Evolutionary conservation across 495 filamentous ascomycete species (phyloP).

Genomic region (Halenospora varia): DNA sequence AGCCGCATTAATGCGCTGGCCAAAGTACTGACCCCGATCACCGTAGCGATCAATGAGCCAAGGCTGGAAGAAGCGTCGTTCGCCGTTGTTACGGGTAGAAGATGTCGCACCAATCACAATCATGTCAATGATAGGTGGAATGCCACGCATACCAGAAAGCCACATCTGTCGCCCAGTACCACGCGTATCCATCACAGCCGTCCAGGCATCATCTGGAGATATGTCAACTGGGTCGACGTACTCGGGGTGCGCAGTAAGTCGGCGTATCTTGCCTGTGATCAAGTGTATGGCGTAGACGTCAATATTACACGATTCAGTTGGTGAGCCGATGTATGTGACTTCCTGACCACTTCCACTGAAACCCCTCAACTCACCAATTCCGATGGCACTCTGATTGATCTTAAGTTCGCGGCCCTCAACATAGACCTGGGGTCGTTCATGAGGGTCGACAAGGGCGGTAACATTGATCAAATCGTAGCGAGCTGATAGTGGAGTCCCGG

Average conservation of each 20-base stretch:
- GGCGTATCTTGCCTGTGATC: conserved; percentile 23
- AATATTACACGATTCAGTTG: conserved; percentile 26
- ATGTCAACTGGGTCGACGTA: conserved; percentile 28
- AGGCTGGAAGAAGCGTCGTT: conserved; percentile 26
- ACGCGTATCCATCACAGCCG: conserved; percentile 20
- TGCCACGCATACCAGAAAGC: conserved; percentile 26
- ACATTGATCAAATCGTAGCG: conserved; percentile 25
- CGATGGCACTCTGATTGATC: conserved; percentile 19
- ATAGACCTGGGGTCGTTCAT: not conserved
- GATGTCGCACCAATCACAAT: conserved; percentile 10
- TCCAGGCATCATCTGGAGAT: conserved; percentile 27
- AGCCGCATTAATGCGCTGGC: conserved; percentile 25
- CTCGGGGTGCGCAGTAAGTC: conserved; percentile 26
- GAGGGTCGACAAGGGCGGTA: conserved; percentile 4
- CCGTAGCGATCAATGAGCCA: conserved; percentile 26
- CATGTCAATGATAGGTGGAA: conserved; percentile 26
- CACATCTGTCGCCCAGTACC: conserved; percentile 24
- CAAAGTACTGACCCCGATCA: conserved; percentile 23
- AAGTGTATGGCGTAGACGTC: conserved; percentile 28
- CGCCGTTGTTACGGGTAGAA: conserved; percentile 25
- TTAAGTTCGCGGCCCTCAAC: conserved; percentile 18
- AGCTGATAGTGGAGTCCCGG: conserved; percentile 14
- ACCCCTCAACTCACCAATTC: conserved; percentile 29
- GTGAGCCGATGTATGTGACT: conserved; percentile 24
- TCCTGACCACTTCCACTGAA: conserved; percentile 28